Evolutionary conservation across 768 basidiomycete genomes (phyloP).

Genomic region (Exidia glandulosa): DNA sequence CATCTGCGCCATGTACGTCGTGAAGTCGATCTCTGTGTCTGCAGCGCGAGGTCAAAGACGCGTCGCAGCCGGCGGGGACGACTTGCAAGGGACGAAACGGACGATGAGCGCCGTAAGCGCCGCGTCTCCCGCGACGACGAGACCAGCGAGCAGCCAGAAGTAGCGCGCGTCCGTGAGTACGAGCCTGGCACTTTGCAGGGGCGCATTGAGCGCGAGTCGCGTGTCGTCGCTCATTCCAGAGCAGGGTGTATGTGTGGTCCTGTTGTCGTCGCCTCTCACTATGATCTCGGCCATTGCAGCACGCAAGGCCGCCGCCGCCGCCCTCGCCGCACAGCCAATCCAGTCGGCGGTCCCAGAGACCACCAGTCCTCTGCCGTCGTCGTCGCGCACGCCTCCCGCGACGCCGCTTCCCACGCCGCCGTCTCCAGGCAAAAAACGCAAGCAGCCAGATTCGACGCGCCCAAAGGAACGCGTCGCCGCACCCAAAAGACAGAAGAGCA

Average conservation of each 20-base stretch:
- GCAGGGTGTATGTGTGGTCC: no score
- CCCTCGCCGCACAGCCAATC: not conserved
- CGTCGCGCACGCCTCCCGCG: not conserved
- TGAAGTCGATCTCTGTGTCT: slow-evolving; percentile 99
- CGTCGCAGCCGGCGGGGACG: not conserved
- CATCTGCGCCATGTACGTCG: slow-evolving; percentile 88
- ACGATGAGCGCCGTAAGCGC: slow-evolving; percentile 73
- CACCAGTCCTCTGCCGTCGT: not conserved
- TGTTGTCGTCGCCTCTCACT: not conserved
- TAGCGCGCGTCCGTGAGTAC: slow-evolving; percentile 44
- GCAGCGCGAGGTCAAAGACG: slow-evolving; percentile 8
- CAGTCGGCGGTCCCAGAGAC: not conserved
- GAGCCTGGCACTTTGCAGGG: not conserved
- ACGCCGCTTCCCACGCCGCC: no score
- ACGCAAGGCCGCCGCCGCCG: not conserved
- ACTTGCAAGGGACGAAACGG: slow-evolving; percentile 71
- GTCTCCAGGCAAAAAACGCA: no score
- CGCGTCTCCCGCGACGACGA: slow-evolving; percentile 66
- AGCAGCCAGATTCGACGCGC: not conserved
- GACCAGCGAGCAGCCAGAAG: slow-evolving; percentile 55
- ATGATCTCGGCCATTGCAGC: slow-evolving; percentile 9
- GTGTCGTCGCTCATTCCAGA: no score
- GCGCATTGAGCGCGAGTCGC: not conserved
- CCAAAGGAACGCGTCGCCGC: not conserved
- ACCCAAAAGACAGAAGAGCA: not conserved